Conservation (phyloP, 805 yeast species). For the Torulaspora franciscae region DNA sequence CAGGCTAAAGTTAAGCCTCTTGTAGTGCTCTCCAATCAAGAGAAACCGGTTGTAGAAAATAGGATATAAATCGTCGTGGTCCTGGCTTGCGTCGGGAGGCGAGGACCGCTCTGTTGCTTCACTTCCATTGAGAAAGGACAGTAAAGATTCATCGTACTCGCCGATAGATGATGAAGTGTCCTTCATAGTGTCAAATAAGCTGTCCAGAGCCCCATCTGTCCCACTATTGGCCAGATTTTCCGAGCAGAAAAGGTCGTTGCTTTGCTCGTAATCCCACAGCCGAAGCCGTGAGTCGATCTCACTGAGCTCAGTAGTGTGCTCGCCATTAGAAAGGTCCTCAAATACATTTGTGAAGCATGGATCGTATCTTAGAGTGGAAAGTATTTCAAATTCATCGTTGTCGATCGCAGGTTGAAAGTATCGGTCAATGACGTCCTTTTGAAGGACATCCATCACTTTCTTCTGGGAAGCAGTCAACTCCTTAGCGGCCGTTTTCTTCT, state of each 20-base stretch:
- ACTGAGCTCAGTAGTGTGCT: background rate
- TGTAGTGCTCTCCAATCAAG: conserved; percentile 58
- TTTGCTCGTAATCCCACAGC: conserved; percentile 6
- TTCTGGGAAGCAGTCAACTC: conserved; percentile 16
- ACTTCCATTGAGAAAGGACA: conserved; percentile 8
- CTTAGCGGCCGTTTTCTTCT: conserved; percentile 9
- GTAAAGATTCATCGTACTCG: conserved; percentile 10
- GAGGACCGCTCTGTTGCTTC: conserved; percentile 13
- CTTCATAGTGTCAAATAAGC: conserved; percentile 20
- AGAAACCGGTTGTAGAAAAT: conserved; percentile 44
- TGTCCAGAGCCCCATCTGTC: conserved; percentile 18
- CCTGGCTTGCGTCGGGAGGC: conserved; percentile 16
- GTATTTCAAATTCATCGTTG: conserved; percentile 45
- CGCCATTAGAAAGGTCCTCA: background rate
- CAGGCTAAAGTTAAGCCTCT: conserved; percentile 52
- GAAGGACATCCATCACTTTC: conserved; percentile 17
- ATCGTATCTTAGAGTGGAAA: conserved; percentile 74
- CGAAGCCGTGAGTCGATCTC: conserved; percentile 22
- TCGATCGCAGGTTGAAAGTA: conserved; percentile 15
- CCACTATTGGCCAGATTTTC: conserved; percentile 1
- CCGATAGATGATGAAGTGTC: conserved; percentile 6
- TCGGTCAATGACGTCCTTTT: conserved; percentile 17
- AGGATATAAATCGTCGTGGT: conserved; percentile 11
- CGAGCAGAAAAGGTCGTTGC: conserved; percentile 5
- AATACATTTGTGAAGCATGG: conserved; percentile 41